Base-by-base conservation (phyloP, 768 basidiomycete species). In the Lentinula edodes region DNA sequence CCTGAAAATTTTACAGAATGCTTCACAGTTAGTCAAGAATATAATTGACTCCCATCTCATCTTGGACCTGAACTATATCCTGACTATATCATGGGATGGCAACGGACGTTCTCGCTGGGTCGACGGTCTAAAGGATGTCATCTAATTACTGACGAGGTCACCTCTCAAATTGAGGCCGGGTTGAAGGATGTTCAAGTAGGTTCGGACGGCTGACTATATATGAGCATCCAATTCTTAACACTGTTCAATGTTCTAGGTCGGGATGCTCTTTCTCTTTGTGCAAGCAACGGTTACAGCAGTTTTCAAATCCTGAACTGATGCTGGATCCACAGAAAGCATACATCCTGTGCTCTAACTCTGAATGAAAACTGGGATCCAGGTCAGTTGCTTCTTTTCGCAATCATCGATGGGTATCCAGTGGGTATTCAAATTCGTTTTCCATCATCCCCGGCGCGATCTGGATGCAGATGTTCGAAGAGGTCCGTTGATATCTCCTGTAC, bases 341-440 rank as follows among this genome's bases (percentile, higher is more conserved):
- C 90, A 5, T 89, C 87, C 42, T 88, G 89, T 43, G 90, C 86
- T 3, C 71, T 92, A 66, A 90, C 89, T 1, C 75, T 97, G 60
- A 97, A 96, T 71, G 95, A 97, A 74, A 97, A 97, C 70, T 93
- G 73, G 67, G 94, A 96, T 71, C 74, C 78, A 73, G 90, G 93
- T 88, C 66, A 48, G 75, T 67, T 16, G 12, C 3, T 2, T 38
- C 23, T 56, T 16, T 56, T 52, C 18, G 46, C 50, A 36, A 45
- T 53, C 46, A 43, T 53, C 18, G 39, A 18, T 20, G 23, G 12
- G 43, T 43, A 20, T 43, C 3, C n/a, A n/a, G n/a, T 28, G 28
- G 28, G 2, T 28, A 28, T 28, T 28, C 28, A 28, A 28, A 28
- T 28, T 28, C 28, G 28, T 28, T 28, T 52, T 20, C 51, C 42